Base-by-base conservation (phyloP, 2,329 filamentous ascomycete species). In the Botrytis byssoidea region DNA sequence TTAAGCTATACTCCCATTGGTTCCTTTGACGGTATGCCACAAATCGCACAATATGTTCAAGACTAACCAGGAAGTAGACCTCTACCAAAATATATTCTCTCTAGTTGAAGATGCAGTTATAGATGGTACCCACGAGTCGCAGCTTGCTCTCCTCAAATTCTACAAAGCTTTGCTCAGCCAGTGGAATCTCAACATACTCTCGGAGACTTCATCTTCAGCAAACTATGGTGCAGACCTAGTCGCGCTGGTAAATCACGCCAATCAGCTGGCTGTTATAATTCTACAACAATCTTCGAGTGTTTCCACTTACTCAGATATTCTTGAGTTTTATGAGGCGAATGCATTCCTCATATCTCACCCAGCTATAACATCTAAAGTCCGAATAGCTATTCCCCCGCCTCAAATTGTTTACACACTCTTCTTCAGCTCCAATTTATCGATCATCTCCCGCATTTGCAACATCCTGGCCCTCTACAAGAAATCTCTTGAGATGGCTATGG, bases 391-490 rank as follows among this genome's bases (percentile, higher is more conserved):
- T 32, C 93, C 93, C 0, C 86, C 91, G 0, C 85, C 90, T 2
- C 84, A 88, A 5, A 86, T 93, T 16, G 85, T 95, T 35, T 96
- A 96, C 82, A 86, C 86, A 16, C 84, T 96, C 57, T 85, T 90
- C 76, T 94, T 96, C 81, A 88, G 86, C 74, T 83, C 86, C 32
- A 92, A 89, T 3, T 84, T 90, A 22, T 86, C 87, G 29, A 88
- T 88, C 25, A 84, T 92, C 5, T 92, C 93, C 10, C 89, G 91
- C 9, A 86, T 94, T 48, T 93, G 90, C 80, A 86, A 86, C 67
- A 86, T 94, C 40, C 85, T 97, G 42, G 90, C 91, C 3, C 84
- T 83, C 61, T 95, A 94, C 84, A 96, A 96, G 81, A 85, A 85
- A 37, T 89, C 91, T 0, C 93, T 95, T 78, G 92, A 95, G 79